Evolutionary conservation across 2,329 filamentous ascomycete genomes (phyloP).

Genomic region (Fusarium virguliforme): DNA sequence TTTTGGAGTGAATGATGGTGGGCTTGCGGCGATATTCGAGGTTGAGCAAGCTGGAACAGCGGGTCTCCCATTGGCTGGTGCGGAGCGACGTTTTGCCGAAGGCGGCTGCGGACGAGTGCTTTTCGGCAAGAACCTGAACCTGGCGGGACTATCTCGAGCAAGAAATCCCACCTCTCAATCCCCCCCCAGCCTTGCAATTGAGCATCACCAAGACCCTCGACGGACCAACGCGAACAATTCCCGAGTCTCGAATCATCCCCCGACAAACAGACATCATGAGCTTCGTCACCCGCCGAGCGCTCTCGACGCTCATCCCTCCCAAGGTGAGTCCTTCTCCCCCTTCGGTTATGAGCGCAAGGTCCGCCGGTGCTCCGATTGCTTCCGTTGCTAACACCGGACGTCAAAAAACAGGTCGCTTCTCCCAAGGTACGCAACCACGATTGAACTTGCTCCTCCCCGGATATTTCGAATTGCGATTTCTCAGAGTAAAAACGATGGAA

Average conservation of each 20-base stretch:
- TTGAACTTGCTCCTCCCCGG: conserved; percentile 5
- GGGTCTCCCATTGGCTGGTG: conserved; percentile 60
- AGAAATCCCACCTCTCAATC: conserved; percentile 48
- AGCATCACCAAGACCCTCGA: conserved; percentile 54
- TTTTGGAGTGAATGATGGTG: conserved; percentile 48
- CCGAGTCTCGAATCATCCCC: conserved; percentile 43
- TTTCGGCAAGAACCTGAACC: conserved; percentile 60
- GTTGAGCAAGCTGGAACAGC: conserved; percentile 51
- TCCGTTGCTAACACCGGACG: conserved; percentile 58
- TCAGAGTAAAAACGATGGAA: conserved; percentile 28
- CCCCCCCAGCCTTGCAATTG: conserved; percentile 53
- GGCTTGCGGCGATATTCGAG: conserved; percentile 52
- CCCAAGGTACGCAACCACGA: conserved; percentile 75
- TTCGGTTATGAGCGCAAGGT: conserved; percentile 48
- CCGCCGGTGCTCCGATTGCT: conserved; percentile 50
- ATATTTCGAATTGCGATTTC: conserved; percentile 32
- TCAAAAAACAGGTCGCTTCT: conserved; percentile 77
- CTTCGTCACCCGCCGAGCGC: conserved; percentile 89
- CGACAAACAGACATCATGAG: conserved; percentile 80
- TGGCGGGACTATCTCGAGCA: conserved; percentile 47
- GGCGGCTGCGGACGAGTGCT: conserved; percentile 60
- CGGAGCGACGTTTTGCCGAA: conserved; percentile 63
- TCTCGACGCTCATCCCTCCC: conserved; percentile 98
- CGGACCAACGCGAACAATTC: conserved; percentile 52
- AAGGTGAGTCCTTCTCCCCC: conserved; percentile 77